These are phyloP conservation scores for Melanomma pulvis-pyrius DNA, from an alignment of 495 filamentous ascomycete genomes.

Conservation along the genomic window DNA sequence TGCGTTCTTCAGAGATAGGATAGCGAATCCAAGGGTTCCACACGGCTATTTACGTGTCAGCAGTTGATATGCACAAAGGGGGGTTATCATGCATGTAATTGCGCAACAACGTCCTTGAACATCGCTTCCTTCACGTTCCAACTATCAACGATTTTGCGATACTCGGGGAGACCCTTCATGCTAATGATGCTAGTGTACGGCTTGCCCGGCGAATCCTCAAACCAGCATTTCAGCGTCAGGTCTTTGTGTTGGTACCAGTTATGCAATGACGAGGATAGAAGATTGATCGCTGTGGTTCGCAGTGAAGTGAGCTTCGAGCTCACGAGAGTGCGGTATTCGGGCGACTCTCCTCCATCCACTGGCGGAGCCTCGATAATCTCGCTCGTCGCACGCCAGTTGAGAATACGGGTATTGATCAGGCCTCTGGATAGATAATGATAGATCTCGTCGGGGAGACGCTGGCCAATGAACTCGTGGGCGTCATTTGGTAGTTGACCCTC, in stretches of 20 bases:
- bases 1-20: constrained; percentile 44
- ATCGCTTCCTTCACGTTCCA: constrained; percentile 72
- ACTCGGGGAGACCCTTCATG: constrained; percentile 57
- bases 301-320: constrained; percentile 69
- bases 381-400: constrained; percentile 78
- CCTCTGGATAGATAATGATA: constrained; percentile 89
- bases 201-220: constrained; percentile 55
- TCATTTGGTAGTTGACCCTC: constrained; percentile 71
- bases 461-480: constrained; percentile 83
- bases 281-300: constrained; percentile 70
- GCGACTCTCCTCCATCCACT: constrained; percentile 76
- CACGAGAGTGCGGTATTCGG: constrained; percentile 79
- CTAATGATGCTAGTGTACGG: constrained; percentile 65
- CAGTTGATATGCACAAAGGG: background rate
- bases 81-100: constrained; percentile 8
- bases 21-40: constrained; percentile 59
- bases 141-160: constrained; percentile 61
- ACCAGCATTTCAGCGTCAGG: constrained; percentile 81
- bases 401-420: constrained; percentile 73
- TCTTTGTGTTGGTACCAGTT: constrained; percentile 77
- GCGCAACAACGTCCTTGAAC: constrained; percentile 48
- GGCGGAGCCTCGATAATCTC: constrained; percentile 75
- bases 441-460: constrained; percentile 86
- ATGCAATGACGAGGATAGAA: constrained; percentile 76
- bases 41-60: constrained; percentile 42